Conservation (phyloP, 192 early-diverging fungal genomes). For the Thoreauomyces humboldtii region DNA sequence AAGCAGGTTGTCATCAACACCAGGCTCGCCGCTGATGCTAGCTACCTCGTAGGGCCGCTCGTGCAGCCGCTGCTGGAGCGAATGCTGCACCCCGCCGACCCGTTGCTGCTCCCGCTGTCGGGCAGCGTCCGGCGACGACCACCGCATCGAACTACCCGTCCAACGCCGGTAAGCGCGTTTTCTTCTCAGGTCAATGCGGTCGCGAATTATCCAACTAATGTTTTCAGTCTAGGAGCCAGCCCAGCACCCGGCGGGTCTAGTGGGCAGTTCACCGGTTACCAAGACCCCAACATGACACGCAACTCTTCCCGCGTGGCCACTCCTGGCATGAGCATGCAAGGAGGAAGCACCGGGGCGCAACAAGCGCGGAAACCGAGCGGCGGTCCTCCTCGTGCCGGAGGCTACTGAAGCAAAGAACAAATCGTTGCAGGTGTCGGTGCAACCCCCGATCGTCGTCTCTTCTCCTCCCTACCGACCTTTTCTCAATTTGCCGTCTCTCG, state of each 20-base stretch:
- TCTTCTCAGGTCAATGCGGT: no score
- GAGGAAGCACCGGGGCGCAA: slow-evolving; percentile 7
- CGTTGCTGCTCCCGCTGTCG: not conserved
- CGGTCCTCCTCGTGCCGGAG: slow-evolving; percentile 8
- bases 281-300: slow-evolving; percentile 15
- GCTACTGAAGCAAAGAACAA: no score
- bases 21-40: not conserved
- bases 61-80: not conserved
- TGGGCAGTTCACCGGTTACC: not conserved
- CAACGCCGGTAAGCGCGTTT: not conserved
- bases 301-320: slow-evolving; percentile 22
- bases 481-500: no score
- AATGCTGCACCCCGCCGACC: slow-evolving; percentile 10
- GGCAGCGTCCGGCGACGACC: slow-evolving; percentile 6
- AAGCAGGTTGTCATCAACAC: not conserved
- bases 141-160: slow-evolving; percentile 9
- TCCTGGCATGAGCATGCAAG: slow-evolving; percentile 29
- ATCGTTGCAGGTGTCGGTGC: no score
- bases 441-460: no score
- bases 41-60: not conserved
- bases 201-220: no score
- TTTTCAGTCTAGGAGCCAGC: no score
- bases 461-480: no score
- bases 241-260: no score
- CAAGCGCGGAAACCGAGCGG: slow-evolving; percentile 24